These are phyloP conservation scores for Nitzschia putrida DNA, from an alignment of 108 stramenopile genomes.

Conservation along the genomic window DNA sequence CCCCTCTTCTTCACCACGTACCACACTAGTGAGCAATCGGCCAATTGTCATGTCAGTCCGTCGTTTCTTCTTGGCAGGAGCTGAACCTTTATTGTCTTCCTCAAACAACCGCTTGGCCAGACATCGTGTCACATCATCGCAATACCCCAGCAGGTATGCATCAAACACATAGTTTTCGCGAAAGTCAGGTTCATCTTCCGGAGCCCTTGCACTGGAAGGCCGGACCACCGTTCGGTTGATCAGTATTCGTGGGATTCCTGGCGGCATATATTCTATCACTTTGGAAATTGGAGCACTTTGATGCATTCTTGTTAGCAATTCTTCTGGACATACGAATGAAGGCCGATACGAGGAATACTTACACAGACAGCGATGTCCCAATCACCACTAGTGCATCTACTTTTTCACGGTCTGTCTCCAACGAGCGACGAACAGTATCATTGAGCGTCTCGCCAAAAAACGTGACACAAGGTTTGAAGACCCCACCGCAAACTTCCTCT, in stretches of 20 bases:
- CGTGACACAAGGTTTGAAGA: slow-evolving; percentile 81
- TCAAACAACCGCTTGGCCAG: slow-evolving; percentile 48
- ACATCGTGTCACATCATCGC: slow-evolving; percentile 76
- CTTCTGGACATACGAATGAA: neutral
- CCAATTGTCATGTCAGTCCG: slow-evolving; percentile 7
- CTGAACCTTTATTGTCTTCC: slow-evolving; percentile 1
- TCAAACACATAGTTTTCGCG: slow-evolving; percentile 67
- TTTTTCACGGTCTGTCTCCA: slow-evolving; percentile 69
- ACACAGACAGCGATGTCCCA: slow-evolving; percentile 85
- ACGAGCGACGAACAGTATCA: slow-evolving; percentile 48
- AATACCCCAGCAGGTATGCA: slow-evolving; percentile 81
- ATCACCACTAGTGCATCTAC: slow-evolving; percentile 88
- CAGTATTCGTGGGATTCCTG: slow-evolving; percentile 69
- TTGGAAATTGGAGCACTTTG: slow-evolving; percentile 75
- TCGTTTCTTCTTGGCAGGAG: neutral
- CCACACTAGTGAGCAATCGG: slow-evolving; percentile 25
- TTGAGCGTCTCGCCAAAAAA: slow-evolving; percentile 85
- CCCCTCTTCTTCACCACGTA: slow-evolving; percentile 14
- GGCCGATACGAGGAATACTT: slow-evolving; percentile 19
- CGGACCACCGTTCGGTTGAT: slow-evolving; percentile 82
- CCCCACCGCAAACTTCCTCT: slow-evolving; percentile 60
- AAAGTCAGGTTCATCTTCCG: slow-evolving; percentile 37
- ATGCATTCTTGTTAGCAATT: neutral
- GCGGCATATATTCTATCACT: slow-evolving; percentile 67
- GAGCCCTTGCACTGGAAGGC: slow-evolving; percentile 25